A percentile compares a stretch with the other conserved stretches of the same genome.
Conservation (phyloP, 2,329 filamentous ascomycete genomes). For the Apiospora phragmitis region DNA sequence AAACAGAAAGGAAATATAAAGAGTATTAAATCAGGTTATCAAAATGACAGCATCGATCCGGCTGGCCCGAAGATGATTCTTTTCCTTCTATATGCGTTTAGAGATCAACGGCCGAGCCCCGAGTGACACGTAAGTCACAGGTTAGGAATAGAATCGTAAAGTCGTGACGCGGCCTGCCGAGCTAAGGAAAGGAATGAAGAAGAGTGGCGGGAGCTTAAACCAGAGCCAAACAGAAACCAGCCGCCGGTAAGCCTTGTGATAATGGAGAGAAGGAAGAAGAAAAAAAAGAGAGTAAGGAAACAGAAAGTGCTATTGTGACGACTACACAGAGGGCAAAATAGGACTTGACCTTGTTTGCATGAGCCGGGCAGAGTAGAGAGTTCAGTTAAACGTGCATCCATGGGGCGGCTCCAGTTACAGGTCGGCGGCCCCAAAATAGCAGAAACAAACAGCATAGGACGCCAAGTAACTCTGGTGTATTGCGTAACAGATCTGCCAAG, state of each 20-base stretch:
- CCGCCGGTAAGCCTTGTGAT: slow-evolving; percentile 7
- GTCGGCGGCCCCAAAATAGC: background rate
- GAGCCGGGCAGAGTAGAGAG: background rate
- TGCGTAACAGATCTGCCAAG: slow-evolving; percentile 1
- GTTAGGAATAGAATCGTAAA: slow-evolving; percentile 8
- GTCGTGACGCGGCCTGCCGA: slow-evolving; percentile 11
- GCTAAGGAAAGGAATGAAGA: background rate
- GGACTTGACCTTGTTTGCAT: background rate
- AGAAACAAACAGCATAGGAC: slow-evolving; percentile 8
- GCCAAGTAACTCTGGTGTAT: slow-evolving; percentile 3
- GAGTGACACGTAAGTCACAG: background rate
- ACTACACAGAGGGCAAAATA: background rate
- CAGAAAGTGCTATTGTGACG: background rate
- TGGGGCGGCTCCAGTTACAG: background rate
- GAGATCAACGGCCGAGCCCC: slow-evolving; percentile 6
- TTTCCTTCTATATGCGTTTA: background rate
- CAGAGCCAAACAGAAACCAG: slow-evolving; percentile 3
- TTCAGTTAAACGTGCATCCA: background rate
- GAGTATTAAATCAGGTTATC: slow-evolving; percentile 6
- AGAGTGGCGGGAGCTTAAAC: slow-evolving; percentile 9
- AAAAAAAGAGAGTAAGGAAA: background rate
- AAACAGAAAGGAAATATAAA: background rate
- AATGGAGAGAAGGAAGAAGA: background rate
- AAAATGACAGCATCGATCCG: background rate
- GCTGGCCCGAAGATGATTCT: background rate